These are phyloP conservation scores for Nasturtium officinale DNA, from an alignment of 345 rosid species.

Conservation along the genomic window DNA sequence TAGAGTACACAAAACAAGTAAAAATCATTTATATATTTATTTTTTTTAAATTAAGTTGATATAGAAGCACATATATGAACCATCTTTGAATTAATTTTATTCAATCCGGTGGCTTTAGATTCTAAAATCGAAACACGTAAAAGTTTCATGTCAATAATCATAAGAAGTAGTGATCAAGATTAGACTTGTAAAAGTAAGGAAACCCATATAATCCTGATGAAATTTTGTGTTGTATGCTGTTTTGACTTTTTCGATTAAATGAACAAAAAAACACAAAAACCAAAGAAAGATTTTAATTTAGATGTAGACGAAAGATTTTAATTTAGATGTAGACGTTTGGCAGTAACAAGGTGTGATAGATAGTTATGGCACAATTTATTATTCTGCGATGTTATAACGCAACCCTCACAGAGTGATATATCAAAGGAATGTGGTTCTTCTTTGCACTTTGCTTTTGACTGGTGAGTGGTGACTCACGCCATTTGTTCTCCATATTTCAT, in stretches of 20 bases:
- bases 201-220: not conserved
- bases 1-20: not conserved
- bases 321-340: not conserved
- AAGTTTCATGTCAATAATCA: not conserved
- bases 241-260: not conserved
- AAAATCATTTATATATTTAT: not conserved
- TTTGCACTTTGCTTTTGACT: not conserved
- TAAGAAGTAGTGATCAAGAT: not conserved
- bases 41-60: no score
- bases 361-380: not conserved
- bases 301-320: not conserved
- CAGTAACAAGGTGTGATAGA: not conserved
- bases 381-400: conserved; percentile 30
- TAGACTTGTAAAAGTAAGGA: not conserved
- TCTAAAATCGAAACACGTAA: not conserved
- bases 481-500: conserved; percentile 35
- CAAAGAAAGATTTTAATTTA: not conserved
- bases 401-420: not conserved
- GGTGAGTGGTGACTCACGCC: conserved; percentile 5
- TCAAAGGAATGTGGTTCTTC: conserved; percentile 26
- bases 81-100: not conserved
- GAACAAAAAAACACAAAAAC: not conserved
- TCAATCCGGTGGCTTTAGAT: not conserved
- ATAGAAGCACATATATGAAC: not conserved
- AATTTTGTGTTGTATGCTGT: not conserved